Evolutionary conservation across 2,329 filamentous ascomycete genomes (phyloP).

Genomic region (Thielaviopsis punctulata): DNA sequence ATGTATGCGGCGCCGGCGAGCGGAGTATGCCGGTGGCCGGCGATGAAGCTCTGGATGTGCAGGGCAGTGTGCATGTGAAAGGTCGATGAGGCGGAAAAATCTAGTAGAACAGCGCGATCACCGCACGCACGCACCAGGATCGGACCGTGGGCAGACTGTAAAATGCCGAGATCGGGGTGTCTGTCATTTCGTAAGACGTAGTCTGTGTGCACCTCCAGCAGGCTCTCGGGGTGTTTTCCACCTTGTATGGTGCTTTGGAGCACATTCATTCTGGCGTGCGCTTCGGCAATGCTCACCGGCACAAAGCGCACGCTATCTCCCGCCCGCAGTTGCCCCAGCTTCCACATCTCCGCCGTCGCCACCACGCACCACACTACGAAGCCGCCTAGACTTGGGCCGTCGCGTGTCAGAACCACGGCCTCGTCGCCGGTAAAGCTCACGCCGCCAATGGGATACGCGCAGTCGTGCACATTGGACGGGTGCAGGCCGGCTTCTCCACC

Average conservation of each 20-base stretch:
- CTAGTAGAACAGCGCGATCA: constrained; percentile 20
- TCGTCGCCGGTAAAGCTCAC: constrained; percentile 27
- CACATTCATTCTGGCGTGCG: constrained; percentile 3
- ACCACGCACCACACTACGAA: constrained; percentile 24
- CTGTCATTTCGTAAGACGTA: background rate
- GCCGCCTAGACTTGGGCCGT: constrained; percentile 25
- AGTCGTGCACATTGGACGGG: constrained; percentile 26
- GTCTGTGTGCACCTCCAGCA: background rate
- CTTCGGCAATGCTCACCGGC: constrained; percentile 16
- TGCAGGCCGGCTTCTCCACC: constrained; percentile 24
- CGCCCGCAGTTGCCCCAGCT: constrained; percentile 24
- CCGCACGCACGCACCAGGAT: constrained; percentile 19
- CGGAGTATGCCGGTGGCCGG: constrained; percentile 16
- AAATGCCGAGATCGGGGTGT: background rate
- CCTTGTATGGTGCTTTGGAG: background rate
- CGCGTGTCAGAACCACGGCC: constrained; percentile 22
- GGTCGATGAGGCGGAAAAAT: constrained; percentile 17
- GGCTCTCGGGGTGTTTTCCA: background rate
- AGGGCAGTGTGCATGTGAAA: constrained; percentile 21
- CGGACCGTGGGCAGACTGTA: background rate
- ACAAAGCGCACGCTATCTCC: constrained; percentile 22
- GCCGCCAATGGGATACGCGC: constrained; percentile 24
- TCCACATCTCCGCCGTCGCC: constrained; percentile 24
- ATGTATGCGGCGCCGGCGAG: constrained; percentile 19
- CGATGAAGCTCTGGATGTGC: constrained; percentile 20